A percentile compares a stretch with the other conserved stretches of the same genome.
Conservation (phyloP, 768 basidiomycete genomes). For the Butyriboletus loyo region DNA sequence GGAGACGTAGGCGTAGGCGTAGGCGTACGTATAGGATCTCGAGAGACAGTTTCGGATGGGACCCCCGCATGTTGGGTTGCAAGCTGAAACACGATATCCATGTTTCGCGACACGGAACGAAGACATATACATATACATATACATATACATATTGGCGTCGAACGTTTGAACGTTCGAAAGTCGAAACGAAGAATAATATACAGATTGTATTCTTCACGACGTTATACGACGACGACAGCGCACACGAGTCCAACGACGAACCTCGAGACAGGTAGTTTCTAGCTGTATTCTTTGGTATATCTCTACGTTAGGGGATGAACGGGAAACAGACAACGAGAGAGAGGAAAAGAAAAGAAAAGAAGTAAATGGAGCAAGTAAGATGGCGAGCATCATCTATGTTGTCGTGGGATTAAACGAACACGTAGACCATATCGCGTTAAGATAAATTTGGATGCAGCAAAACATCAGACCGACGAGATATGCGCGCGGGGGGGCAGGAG, state of each 20-base stretch:
- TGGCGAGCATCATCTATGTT: conserved; percentile 3
- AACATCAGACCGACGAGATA: conserved; percentile 1
- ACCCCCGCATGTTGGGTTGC: too few species aligned
- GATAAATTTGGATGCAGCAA: neutral
- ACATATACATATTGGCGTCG: too few species aligned
- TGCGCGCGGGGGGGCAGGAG: neutral
- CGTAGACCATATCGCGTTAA: conserved; percentile 3
- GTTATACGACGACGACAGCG: neutral
- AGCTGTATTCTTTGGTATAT: conserved; percentile 23
- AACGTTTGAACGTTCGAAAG: too few species aligned
- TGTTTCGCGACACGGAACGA: too few species aligned
- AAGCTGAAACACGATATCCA: too few species aligned
- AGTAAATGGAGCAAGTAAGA: neutral
- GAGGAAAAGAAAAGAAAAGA: neutral
- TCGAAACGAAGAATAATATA: neutral
- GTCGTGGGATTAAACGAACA: conserved; percentile 1
- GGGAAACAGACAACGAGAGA: neutral
- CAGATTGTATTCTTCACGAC: neutral
- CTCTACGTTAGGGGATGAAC: conserved; percentile 13
- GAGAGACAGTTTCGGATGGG: too few species aligned
- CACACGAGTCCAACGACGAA: neutral
- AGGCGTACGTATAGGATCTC: too few species aligned
- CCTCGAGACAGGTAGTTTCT: conserved; percentile 8
- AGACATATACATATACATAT: too few species aligned
- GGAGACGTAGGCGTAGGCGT: too few species aligned